Base-by-base conservation (phyloP, 2,329 filamentous ascomycete genomes). In the Fusarium nygamai region DNA sequence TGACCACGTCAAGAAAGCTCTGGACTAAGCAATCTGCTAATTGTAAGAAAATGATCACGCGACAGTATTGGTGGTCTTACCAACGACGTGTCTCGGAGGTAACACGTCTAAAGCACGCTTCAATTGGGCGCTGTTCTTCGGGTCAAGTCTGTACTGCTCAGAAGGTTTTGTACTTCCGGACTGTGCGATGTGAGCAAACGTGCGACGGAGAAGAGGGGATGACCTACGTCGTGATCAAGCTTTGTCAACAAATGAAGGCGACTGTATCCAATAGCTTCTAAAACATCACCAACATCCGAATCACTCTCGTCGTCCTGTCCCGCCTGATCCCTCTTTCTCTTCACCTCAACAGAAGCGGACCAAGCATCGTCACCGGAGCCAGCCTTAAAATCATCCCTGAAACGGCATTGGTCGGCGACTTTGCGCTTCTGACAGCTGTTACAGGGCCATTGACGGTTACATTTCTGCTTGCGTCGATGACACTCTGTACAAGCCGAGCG, bases 381-480 rank as follows among this genome's bases (percentile, higher is more conserved):
- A 13, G n/a, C 36, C 36, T 71, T 70, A 10, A 22, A 44, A 53
- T 70, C 67, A 31, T 70, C 66, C 14, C 19, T 70, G 46, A 70
- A 70, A 24, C 67, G 67, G 43, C 67, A 70, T 33, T 66, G 67
- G 27, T 70, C 67, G 5, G 67, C 67, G 33, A 70, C 67, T 24
- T 70, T 70, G 9, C 67, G 67, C 53, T 67, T 70, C 53, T 70
- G 67, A 6, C 67, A 70, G 17, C 10, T 66, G 47, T 61, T 71
- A 41, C 67, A 70, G 5, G 67, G 67, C 67, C 67, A 70, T 44
- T 66, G 67, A 6, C 67, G 67, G 39, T 70, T 70, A 19, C 67
- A 70, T 13, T 71, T 70, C 43, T 70, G 67, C 61, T 70, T 70
- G 6, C 67, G 60, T 4, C 67, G 67, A 61, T 70, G 67, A 16